Base-by-base conservation (phyloP, 257 asterid species). In the Sherardia arvensis region DNA sequence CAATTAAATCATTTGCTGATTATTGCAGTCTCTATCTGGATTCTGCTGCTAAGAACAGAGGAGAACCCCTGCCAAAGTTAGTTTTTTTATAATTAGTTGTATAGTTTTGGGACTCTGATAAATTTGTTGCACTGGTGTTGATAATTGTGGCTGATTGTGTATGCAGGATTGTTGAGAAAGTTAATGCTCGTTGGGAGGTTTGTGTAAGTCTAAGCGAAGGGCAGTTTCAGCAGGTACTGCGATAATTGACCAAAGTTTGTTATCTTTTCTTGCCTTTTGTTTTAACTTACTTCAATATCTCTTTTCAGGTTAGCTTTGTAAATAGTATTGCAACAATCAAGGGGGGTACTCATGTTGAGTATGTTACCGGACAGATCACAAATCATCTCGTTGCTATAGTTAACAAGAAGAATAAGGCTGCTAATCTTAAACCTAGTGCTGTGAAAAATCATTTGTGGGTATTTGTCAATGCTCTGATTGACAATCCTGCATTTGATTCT, bases 271-370 rank as follows among this genome's bases (percentile, higher is more conserved):
- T 18, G 22, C 33, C 7, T 23, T 26, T 34, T 20, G 43, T 2
- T 54, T 25, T 21, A 30, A 54, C 20, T 33, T 43, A 27, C n/a
- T 15, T n/a, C 23, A 30, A 29, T 63, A 15, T 61, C 33, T 45
- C 69, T 66, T 53, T 22, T 53, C 87, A 93, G 99, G 99, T 93
- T 76, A 93, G 99, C 78, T 93, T 93, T 64, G 99, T 93, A 3
- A 93, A 93, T 64, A 79, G 84, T 66, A 93, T 93, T 66, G 84
- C 97, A 33, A 93, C 99, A 47, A 79, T 90, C 80, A 93, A 93
- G 74, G 99, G 99, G n/a, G 99, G 99, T 65, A 93, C 97, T 62
- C 99, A 90, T 73, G 97, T 93, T 22, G 99, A 93, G 71, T 87
- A 85, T 77, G 90, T 90, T 23, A 87, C 99, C 25, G 83, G 79